Base-by-base conservation (phyloP, 768 basidiomycete species). In the Mycena kentingensis region DNA sequence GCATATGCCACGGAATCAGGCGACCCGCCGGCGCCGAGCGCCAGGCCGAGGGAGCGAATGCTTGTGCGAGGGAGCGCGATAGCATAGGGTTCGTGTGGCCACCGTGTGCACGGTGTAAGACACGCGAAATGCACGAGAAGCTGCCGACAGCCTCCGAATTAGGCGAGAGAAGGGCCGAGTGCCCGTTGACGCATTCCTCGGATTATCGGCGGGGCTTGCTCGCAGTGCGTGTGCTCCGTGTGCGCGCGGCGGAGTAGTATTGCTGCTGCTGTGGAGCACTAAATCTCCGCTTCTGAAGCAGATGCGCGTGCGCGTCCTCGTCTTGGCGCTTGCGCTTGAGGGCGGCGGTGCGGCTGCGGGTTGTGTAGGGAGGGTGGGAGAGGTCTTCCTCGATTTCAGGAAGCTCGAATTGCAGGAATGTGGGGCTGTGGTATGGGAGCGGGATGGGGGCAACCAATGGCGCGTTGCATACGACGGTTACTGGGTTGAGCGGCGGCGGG, bases 361-460 rank as follows among this genome's bases (percentile, higher is more conserved):
- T 56, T 10, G 63, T 83, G 72, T 87, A 87, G 0, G 85, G 86
- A 6, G 86, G 83, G 57, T 80, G 80, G 0, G 86, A 87, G 35
- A 87, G 78, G 63, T 87, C 84, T 63, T 85, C 81, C 68, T 85
- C 84, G 7, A 81, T 70, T 69, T 85, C 85, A 0, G 86, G 86
- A 21, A 77, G 70, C 50, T 84, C 82, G 64, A 84, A 86, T 48
- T 85, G 81, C 49, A 87, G 80, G 65, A 86, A 85, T 0, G 79
- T 80, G 24, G 85, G 85, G 10, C 84, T 83, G 49, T 84, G 83
- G 67, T 83, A 86, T 2, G 85, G 86, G 31, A 87, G 78, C 0
- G 85, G 85, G 22, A 79, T 80, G 12, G 86, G 85, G 0, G 84
- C 85, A 55, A 86, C 70, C 49, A 87, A 73, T n/a, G 85, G 85